A percentile compares a stretch with the other conserved stretches of the same genome.
These are phyloP conservation scores for Lactarius hatsudake DNA, from an alignment of 768 basidiomycete genomes.

Conservation along the genomic window DNA sequence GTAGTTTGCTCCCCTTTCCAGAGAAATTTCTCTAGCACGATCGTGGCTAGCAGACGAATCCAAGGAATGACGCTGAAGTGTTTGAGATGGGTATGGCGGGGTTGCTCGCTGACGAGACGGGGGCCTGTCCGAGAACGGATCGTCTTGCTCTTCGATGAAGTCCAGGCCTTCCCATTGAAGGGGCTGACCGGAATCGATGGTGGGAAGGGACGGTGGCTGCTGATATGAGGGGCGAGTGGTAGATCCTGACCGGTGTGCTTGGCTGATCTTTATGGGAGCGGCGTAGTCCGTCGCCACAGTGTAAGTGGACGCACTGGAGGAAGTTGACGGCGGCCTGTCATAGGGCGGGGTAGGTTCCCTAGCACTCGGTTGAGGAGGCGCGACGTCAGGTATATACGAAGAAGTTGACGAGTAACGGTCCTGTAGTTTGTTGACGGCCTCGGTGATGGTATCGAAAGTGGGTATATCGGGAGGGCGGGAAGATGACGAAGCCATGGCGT, in stretches of 20 bases:
- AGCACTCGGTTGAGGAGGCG: neutral
- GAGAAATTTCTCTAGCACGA: neutral
- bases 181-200: constrained; percentile 36
- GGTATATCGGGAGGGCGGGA: constrained; percentile 14
- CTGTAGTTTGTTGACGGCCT: constrained; percentile 25
- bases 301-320: constrained; percentile 17
- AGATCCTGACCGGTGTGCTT: neutral
- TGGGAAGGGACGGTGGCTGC: constrained; percentile 29
- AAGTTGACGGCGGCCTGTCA: constrained; percentile 13
- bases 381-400: neutral
- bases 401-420: constrained; percentile 11
- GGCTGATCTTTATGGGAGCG: constrained; percentile 13
- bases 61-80: constrained; percentile 16
- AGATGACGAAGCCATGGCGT: constrained; percentile 19
- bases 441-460: constrained; percentile 23
- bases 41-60: constrained; percentile 1
- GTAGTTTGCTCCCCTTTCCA: neutral
- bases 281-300: constrained; percentile 22
- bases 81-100: constrained; percentile 10
- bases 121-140: constrained; percentile 34
- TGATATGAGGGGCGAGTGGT: neutral
- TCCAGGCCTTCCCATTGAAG: constrained; percentile 30
- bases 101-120: constrained; percentile 5
- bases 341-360: neutral
- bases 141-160: constrained; percentile 23